Conservation (phyloP, 305 asterid genomes). For the Salvia sclarea region DNA sequence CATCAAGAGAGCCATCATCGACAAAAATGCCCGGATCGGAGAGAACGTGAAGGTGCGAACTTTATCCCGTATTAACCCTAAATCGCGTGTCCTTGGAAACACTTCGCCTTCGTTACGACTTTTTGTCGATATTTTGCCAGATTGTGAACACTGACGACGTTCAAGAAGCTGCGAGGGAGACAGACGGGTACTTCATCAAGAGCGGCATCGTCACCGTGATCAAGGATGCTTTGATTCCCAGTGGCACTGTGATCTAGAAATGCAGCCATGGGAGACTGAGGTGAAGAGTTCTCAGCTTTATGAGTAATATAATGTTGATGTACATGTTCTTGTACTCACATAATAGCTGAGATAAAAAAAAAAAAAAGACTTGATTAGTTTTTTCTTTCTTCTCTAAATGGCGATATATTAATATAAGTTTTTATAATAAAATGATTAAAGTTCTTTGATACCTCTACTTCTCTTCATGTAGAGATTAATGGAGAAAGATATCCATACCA, state of each 20-base stretch:
- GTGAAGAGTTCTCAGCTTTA: constrained; percentile 9
- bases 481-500: too few relatives aligned
- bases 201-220: constrained; percentile 82
- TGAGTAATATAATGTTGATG: constrained; percentile 25
- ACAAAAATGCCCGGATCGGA: constrained; percentile 92
- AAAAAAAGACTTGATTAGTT: not conserved
- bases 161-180: constrained; percentile 92
- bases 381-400: not conserved
- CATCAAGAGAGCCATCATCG: constrained; percentile 84
- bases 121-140: constrained; percentile 38
- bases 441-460: not conserved
- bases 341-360: constrained; percentile 16
- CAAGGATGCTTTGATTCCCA: constrained; percentile 78
- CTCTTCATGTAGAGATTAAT: not conserved
- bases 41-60: constrained; percentile 65
- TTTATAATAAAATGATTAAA: not conserved
- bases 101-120: too few relatives aligned
- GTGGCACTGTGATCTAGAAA: constrained; percentile 59
- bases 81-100: not conserved
- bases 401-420: not conserved
- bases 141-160: constrained; percentile 68
- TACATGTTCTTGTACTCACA: constrained; percentile 28
- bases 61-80: too few relatives aligned
- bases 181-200: constrained; percentile 84
- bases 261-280: constrained; percentile 21